Evolutionary conservation across 2,329 filamentous ascomycete genomes (phyloP).

Genomic region (Lasiodiplodia theobromae): DNA sequence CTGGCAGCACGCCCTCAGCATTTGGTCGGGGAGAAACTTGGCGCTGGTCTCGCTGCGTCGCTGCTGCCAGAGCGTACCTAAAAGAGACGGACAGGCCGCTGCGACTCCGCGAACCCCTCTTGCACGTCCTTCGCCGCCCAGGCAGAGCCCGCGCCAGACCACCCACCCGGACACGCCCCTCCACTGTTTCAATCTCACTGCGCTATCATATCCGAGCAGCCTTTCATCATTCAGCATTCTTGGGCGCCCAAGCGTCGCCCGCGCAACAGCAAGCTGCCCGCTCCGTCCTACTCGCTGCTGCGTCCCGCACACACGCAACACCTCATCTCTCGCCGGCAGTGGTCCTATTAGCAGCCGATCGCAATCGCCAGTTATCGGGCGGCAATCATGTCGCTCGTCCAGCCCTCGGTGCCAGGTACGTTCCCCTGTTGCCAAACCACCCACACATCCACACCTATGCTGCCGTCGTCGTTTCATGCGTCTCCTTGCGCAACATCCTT

Average conservation of each 20-base stretch:
- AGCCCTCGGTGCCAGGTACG: conserved; percentile 52
- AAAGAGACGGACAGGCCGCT: conserved; percentile 8
- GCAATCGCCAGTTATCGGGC: conserved; percentile 32
- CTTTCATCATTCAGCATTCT: conserved; percentile 27
- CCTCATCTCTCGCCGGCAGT: conserved; percentile 17
- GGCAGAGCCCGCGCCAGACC: not conserved
- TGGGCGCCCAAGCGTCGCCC: conserved; percentile 27
- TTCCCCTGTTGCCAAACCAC: conserved; percentile 35
- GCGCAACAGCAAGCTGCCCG: conserved; percentile 25
- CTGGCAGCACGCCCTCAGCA: conserved; percentile 11
- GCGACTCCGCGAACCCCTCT: not conserved
- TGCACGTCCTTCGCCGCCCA: conserved; percentile 12
- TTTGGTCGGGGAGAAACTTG: conserved; percentile 14
- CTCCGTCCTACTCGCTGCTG: conserved; percentile 7
- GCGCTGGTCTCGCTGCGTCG: conserved; percentile 23
- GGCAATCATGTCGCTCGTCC: conserved; percentile 50
- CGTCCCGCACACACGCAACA: conserved; percentile 19
- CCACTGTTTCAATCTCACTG: conserved; percentile 23
- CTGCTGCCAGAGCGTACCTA: conserved; percentile 17
- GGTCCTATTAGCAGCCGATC: conserved; percentile 25
- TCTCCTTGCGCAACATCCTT: conserved; percentile 34
- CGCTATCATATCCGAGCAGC: conserved; percentile 28
- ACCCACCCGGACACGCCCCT: conserved; percentile 6
- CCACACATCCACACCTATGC: conserved; percentile 24
- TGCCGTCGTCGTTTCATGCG: conserved; percentile 29